Evolutionary conservation across 768 basidiomycete species (phyloP), one percentile per base, ranked within the genome.

Genomic region (Crassisporium funariophilum): DNA sequence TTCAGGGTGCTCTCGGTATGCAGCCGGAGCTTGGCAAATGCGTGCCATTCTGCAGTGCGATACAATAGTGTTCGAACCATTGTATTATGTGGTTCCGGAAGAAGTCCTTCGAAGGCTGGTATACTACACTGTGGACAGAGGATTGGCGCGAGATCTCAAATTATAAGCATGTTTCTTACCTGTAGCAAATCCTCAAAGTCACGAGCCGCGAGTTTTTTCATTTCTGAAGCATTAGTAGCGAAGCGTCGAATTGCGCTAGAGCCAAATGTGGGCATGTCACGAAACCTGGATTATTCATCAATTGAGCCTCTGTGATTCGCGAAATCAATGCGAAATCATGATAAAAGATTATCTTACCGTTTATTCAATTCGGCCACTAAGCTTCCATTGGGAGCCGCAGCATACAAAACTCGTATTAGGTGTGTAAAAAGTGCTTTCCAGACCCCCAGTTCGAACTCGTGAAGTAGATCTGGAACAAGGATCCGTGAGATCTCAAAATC

Each of bases 111-210:
- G 20, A 73, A 71, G 0, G 49, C 63, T 0, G 73, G 73, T 1
- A 74, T 62, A 1, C 60, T 49, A 47, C 66, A 70, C 71, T 73
- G n/a, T n/a, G n/a, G n/a, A n/a, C n/a, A n/a, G n/a, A 29, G 1
- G 13, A 29, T 13, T 35, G 44, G 10, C 2, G 21, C 10, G 11
- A 17, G 11, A 44, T 12, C 2, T 31, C 36, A 12, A 44, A 19
- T 24, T 6, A 25, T 24, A 4, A 44, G 35, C 11, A 25, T 15
- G 46, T 27, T 8, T 37, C 36, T 46, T 47, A 67, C 73, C 65
- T 75, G 72, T 0, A 75, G 56, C 0, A 73, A 42, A 19, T 74
- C 71, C 42, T 74, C 67, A 38, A 67, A 74, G 40, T 75, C 64
- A 0, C 61, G 50, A 1, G 64, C 72, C 3, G 64, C 64, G 5